Conservation (phyloP, 108 stramenopile genomes). For the Discostella stelligeroides region DNA sequence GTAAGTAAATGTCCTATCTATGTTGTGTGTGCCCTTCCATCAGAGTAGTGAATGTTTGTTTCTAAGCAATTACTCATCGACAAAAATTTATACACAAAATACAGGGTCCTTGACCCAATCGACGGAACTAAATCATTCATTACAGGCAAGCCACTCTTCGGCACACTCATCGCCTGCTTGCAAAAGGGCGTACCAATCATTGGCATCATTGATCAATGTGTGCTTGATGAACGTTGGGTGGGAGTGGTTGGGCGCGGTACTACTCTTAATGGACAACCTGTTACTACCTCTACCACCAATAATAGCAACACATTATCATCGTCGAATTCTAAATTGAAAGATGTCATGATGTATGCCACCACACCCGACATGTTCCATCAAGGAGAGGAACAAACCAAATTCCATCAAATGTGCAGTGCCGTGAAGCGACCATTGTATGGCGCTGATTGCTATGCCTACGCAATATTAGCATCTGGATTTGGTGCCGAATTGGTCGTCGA, state of each 20-base stretch:
- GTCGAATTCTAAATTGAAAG: slow-evolving; percentile 27
- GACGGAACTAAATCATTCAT: slow-evolving; percentile 66
- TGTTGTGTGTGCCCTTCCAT: no score
- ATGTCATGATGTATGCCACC: slow-evolving; percentile 52
- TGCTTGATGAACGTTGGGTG: slow-evolving; percentile 59
- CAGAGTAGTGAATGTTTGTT: no score
- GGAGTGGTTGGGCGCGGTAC: slow-evolving; percentile 45
- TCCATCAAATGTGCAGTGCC: slow-evolving; percentile 30
- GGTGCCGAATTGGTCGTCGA: slow-evolving; percentile 59
- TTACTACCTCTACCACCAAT: slow-evolving; percentile 20
- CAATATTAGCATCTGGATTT: slow-evolving; percentile 57
- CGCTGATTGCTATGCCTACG: slow-evolving; percentile 66
- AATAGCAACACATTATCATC: no score
- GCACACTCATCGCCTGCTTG: slow-evolving; percentile 56
- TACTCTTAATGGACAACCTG: slow-evolving; percentile 50
- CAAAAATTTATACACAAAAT: neutral
- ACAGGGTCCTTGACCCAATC: slow-evolving; percentile 58
- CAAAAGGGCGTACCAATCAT: slow-evolving; percentile 50
- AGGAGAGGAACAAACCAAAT: slow-evolving; percentile 49
- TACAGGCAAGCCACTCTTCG: slow-evolving; percentile 64
- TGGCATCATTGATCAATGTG: slow-evolving; percentile 64
- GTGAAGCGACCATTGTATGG: slow-evolving; percentile 51
- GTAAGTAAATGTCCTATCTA: slow-evolving; percentile 10
- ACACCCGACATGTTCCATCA: slow-evolving; percentile 62
- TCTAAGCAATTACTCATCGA: no score